Base-by-base conservation (phyloP, 2,329 filamentous ascomycete genomes). In the Pseudogymnoascus sp. region DNA sequence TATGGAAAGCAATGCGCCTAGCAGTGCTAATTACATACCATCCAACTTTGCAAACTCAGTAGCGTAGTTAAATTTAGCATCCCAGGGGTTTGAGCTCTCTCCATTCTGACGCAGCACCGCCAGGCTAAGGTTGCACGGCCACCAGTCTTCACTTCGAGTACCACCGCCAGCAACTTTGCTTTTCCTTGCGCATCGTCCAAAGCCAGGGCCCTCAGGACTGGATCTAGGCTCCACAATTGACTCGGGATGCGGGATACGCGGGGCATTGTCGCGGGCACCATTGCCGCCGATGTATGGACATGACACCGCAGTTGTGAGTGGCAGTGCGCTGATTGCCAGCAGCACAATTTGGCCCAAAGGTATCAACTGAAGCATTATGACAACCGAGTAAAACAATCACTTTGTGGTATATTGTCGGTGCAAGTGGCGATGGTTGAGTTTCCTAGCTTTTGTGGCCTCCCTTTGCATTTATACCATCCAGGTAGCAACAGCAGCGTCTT, bases 21-120 rank as follows among this genome's bases (percentile, higher is more conserved):
- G 54, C 7, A 31, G 43, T n/a, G n/a, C 8, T 25, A 19, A 31
- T 25, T 19, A 66, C 68, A 80, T 76, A 72, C 85, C 85, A 74
- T 86, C 83, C 62, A 86, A 76, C 71, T 75, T 82, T 75, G 84
- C 83, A 76, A 85, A 86, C 36, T 82, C 83, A 19, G 79, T 75
- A 21, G 79, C 78, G 73, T 86, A 86, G 74, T 85, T 79, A 72
- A 85, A 85, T 69, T 80, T 78, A 65, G 77, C 75, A 69, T 66
- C 72, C 65, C 80, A 73, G 0, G 83, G 83, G 70, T 84, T 83
- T 67, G 80, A 80, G 61, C 77, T 74, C 45, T 77, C 70, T 34
- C 78, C 80, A 71, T 85, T 80, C 74, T 85, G 83, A 71, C 83
- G 83, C 61, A 86, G 80, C 70, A 85, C 82, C 75, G 81, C 81